Percentiles rank a stretch among this genome's conserved stretches.
phyloP scores from a whole-genome alignment of 305 asterid species.

The Stenogyne calaminthoides region DNA sequence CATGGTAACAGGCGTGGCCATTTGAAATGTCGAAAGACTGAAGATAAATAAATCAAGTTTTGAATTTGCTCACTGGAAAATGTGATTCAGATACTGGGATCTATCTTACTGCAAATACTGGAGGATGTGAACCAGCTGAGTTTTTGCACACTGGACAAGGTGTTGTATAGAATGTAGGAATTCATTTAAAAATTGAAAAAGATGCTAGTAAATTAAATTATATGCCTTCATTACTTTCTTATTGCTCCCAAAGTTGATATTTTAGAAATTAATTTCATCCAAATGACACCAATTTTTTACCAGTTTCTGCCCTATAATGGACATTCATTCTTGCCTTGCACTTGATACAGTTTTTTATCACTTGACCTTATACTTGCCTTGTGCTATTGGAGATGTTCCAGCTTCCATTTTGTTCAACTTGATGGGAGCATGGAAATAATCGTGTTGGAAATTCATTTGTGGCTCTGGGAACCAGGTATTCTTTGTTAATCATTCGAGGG shows the following conservation, averaged over 20 bases:
- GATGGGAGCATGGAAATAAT: neutral
- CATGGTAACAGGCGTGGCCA: conserved; percentile 10
- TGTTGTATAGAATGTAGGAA: conserved; percentile 28
- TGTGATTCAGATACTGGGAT: neutral
- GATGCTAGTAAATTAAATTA: conserved; percentile 25
- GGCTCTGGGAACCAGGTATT: neutral
- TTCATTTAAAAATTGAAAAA: conserved; percentile 23
- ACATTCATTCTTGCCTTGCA: conserved; percentile 6
- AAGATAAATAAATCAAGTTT: neutral
- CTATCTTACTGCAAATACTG: conserved; percentile 8
- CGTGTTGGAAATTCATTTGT: neutral
- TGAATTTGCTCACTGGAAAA: neutral
- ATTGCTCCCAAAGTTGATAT: conserved; percentile 10
- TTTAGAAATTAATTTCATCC: neutral
- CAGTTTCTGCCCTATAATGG: neutral
- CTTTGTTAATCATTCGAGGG: neutral
- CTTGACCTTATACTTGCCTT: conserved; percentile 16
- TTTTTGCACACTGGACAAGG: conserved; percentile 30
- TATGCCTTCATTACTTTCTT: conserved; percentile 13
- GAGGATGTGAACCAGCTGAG: conserved; percentile 23
- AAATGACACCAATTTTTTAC: conserved; percentile 4
- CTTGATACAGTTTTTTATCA: neutral
- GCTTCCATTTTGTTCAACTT: neutral
- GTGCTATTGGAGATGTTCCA: neutral
- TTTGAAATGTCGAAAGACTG: neutral